Percentiles rank a stretch among this genome's conserved stretches.
These are phyloP conservation scores for Talaromyces stipitatus DNA, from an alignment of 495 filamentous ascomycete genomes.

Conservation along the genomic window DNA sequence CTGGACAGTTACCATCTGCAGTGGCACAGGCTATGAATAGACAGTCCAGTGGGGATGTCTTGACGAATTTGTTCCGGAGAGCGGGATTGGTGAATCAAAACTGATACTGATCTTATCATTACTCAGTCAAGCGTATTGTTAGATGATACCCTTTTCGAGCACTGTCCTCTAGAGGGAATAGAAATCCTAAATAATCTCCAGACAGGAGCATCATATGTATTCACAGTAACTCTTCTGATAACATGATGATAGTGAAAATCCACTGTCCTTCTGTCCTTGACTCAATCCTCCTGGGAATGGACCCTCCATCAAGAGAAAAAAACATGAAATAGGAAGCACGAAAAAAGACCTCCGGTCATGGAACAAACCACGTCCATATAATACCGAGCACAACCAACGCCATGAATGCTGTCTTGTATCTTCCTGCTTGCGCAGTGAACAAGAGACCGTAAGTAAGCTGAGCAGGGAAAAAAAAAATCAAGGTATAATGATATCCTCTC, in stretches of 20 bases:
- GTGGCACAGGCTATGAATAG: not conserved
- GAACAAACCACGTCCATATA: not conserved
- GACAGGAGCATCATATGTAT: not conserved
- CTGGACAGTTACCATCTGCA: not conserved
- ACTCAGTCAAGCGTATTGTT: not conserved
- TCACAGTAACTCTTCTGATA: slow-evolving; percentile 1
- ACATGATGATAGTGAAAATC: not conserved
- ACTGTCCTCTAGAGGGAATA: not conserved
- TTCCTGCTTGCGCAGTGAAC: not conserved
- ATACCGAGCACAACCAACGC: slow-evolving; percentile 3
- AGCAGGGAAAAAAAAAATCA: not conserved
- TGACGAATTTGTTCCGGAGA: slow-evolving; percentile 35
- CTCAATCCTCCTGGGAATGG: not conserved
- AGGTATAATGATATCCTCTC: not conserved
- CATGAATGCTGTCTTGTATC: not conserved
- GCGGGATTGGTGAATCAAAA: slow-evolving; percentile 30
- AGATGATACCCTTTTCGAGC: not conserved
- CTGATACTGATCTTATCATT: not conserved
- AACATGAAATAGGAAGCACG: not conserved
- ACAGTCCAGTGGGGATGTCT: slow-evolving; percentile 20
- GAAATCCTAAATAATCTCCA: not conserved
- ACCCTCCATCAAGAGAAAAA: not conserved
- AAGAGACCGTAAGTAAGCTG: not conserved
- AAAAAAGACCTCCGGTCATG: not conserved
- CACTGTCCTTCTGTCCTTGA: not conserved